These are phyloP conservation scores for Byssoonygena ceratinophila DNA, from an alignment of 2,329 filamentous ascomycete genomes.

Conservation along the genomic window DNA sequence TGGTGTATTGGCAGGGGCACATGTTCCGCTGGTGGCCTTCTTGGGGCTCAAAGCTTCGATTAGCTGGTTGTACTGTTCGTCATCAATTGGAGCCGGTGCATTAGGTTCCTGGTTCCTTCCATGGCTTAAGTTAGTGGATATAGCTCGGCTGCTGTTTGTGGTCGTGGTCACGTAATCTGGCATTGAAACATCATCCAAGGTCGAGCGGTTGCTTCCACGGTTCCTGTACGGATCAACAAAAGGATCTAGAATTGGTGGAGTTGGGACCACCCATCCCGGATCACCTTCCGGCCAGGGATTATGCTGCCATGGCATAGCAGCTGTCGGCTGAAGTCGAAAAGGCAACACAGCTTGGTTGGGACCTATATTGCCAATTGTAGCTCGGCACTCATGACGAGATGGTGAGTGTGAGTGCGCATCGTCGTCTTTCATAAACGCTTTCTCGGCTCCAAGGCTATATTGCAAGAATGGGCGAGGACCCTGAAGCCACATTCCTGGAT, in stretches of 20 bases:
- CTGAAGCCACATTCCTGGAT: conserved; percentile 56
- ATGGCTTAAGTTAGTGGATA: conserved; percentile 35
- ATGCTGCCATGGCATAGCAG: conserved; percentile 22
- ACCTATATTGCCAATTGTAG: conserved; percentile 16
- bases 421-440: conserved; percentile 33
- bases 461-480: conserved; percentile 31
- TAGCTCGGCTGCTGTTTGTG: conserved; percentile 31
- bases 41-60: conserved; percentile 32
- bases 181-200: conserved; percentile 40
- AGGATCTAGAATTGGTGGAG: conserved; percentile 30
- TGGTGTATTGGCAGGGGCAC: conserved; percentile 26
- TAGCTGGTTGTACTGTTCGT: conserved; percentile 31
- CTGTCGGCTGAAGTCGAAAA: conserved; percentile 25
- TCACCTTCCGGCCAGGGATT: conserved; percentile 18
- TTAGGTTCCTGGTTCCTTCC: conserved; percentile 35
- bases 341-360: conserved; percentile 18
- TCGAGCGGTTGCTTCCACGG: conserved; percentile 27
- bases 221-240: conserved; percentile 33
- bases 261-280: conserved; percentile 22
- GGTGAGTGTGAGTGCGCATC: conserved; percentile 57
- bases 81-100: conserved; percentile 25
- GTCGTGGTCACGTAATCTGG: conserved; percentile 38
- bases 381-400: conserved; percentile 29
- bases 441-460: conserved; percentile 22
- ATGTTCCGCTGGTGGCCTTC: conserved; percentile 22